Conservation (phyloP, 306 rosid genomes). For the Lotus japonicus region DNA sequence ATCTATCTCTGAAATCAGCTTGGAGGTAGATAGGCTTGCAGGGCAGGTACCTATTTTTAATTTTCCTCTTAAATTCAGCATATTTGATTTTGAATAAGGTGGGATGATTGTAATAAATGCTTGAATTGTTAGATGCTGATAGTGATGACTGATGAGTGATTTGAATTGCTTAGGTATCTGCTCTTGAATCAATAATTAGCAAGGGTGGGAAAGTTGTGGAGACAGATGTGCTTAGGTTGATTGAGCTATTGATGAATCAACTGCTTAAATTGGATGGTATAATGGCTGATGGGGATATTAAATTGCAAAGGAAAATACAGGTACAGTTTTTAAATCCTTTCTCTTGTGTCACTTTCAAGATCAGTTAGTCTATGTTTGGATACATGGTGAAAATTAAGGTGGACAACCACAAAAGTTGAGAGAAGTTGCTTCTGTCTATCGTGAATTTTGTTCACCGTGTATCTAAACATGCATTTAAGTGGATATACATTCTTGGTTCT, state of each 20-base stretch:
- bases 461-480: not conserved
- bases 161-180: conserved; percentile 56
- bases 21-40: conserved; percentile 79
- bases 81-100: not conserved
- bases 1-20: conserved; percentile 68
- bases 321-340: conserved; percentile 15
- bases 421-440: too few relatives aligned
- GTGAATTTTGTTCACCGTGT: too few relatives aligned
- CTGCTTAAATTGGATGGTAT: conserved; percentile 73
- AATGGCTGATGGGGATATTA: conserved; percentile 81
- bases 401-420: too few relatives aligned
- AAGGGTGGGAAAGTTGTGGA: conserved; percentile 79
- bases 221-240: conserved; percentile 54
- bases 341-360: not conserved
- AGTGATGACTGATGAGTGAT: not conserved
- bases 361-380: too few relatives aligned
- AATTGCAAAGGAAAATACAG: conserved; percentile 92
- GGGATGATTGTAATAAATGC: conserved; percentile 5
- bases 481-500: conserved; percentile 7
- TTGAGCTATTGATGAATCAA: conserved; percentile 78
- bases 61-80: not conserved
- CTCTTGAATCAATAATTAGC: conserved; percentile 59
- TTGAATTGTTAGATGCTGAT: conserved; percentile 11
- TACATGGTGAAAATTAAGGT: too few relatives aligned
- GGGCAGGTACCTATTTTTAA: conserved; percentile 43